Base-by-base conservation (phyloP, 345 rosid species). In the Pugionium cornutum region DNA sequence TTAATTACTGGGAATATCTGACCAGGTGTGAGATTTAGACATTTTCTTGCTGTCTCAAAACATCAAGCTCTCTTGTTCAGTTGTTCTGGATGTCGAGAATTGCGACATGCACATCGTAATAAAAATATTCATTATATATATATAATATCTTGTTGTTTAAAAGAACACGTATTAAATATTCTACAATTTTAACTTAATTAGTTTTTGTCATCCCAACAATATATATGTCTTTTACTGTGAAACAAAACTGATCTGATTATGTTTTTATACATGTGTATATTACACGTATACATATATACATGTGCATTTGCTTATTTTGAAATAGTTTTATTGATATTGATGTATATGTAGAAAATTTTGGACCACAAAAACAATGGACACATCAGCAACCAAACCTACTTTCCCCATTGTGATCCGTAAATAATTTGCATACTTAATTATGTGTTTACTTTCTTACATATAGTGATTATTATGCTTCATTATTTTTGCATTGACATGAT, bases 311-410 rank as follows among this genome's bases (percentile, higher is more conserved):
- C 29, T 73, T 35, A 28, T 66, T 45, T 26, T 53, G 40, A 47
- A 9, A 9, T 62, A 62, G 63, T 62, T 34, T 52, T 51, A 43
- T 45, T 42, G 68, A 60, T 57, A 52, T 67, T 60, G 52, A 67
- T 73, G 51, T 51, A 52, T 50, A 50, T 57, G 53, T 28, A 34
- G n/a, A 28, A 26, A 10, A 59, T 25, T 66, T 53, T 53, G 72
- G 77, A 73, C 77, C 73, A 67, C 77, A 33, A 52, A 56, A 48
- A 73, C 45, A 40, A 66, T 66, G 68, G 67, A 59, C 72, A 59
- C 62, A 73, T 26, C 36, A 60, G 66, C 57, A 60, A 32, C 63
- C 73, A 60, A 67, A 66, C 68, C 68, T 60, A 31, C 64, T 53
- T 30, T 33, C 10, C 41, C 62, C 26, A 49, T 58, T 66, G 62